Conservation (phyloP, 345 rosid species). For the Eucalyptus curtisii region DNA sequence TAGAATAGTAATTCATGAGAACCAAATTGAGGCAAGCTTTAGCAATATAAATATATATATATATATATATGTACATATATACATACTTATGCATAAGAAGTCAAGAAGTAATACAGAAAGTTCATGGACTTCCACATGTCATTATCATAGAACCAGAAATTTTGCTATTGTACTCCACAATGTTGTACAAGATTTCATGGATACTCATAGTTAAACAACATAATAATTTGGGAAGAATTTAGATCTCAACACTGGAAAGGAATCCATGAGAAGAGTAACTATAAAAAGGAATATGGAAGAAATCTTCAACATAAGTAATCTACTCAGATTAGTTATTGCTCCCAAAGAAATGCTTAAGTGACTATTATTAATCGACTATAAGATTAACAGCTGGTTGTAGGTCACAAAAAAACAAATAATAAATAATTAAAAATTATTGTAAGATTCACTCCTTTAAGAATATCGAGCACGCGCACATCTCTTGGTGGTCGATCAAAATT, state of each 20-base stretch:
- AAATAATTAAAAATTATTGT: too few relatives aligned
- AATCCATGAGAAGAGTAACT: background rate
- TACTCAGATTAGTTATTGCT: background rate
- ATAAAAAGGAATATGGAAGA: background rate
- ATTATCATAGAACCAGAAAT: background rate
- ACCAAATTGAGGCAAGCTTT: background rate
- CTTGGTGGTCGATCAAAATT: too few relatives aligned
- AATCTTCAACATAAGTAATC: background rate
- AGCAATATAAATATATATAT: too few relatives aligned
- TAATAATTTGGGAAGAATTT: background rate
- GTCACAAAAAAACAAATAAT: too few relatives aligned
- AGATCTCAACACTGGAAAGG: background rate
- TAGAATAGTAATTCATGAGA: background rate
- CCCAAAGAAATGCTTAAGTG: too few relatives aligned
- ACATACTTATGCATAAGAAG: background rate
- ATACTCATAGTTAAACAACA: background rate
- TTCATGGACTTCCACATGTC: background rate
- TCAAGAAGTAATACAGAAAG: background rate
- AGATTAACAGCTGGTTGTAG: too few relatives aligned
- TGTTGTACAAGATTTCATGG: background rate
- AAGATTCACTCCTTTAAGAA: too few relatives aligned
- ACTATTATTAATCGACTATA: too few relatives aligned
- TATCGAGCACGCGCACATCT: too few relatives aligned
- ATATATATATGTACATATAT: background rate
- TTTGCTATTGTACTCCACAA: background rate